These are phyloP conservation scores for Cafeteria roenbergensis DNA, from an alignment of 108 stramenopile genomes.

Conservation along the genomic window DNA sequence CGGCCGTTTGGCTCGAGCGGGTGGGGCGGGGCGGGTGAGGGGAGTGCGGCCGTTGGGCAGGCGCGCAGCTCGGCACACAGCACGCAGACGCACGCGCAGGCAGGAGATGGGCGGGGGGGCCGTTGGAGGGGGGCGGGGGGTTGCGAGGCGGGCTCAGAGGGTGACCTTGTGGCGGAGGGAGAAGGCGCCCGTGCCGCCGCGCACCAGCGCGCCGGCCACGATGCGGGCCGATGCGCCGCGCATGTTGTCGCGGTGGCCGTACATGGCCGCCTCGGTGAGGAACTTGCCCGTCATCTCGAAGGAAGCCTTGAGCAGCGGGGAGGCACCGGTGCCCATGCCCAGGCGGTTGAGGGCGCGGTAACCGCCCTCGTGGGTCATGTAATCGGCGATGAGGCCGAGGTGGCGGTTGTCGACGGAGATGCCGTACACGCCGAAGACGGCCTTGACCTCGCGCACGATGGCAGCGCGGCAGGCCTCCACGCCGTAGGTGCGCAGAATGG, in stretches of 20 bases:
- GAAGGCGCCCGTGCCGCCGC: conserved; percentile 81
- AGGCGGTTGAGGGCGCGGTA: conserved; percentile 87
- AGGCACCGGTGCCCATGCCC: conserved; percentile 74
- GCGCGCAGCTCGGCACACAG: too few relatives aligned
- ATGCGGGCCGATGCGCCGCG: conserved; percentile 77
- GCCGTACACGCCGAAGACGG: conserved; percentile 95
- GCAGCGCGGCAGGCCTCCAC: conserved; percentile 85
- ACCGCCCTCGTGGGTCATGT: conserved; percentile 91
- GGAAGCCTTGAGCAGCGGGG: conserved; percentile 90
- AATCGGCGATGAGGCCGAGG: conserved; percentile 87
- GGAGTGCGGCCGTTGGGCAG: too few relatives aligned
- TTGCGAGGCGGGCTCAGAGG: too few relatives aligned
- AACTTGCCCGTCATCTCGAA: conserved; percentile 94
- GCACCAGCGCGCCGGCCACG: conserved; percentile 73
- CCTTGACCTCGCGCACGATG: conserved; percentile 85
- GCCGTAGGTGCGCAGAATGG: conserved; percentile 73
- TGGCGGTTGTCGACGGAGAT: conserved; percentile 93
- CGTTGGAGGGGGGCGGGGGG: too few relatives aligned
- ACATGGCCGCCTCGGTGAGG: conserved; percentile 74
- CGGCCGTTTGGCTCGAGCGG: too few relatives aligned
- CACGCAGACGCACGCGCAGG: too few relatives aligned
- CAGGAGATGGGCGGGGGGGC: too few relatives aligned
- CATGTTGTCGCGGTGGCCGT: conserved; percentile 52
- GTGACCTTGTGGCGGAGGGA: too few relatives aligned
- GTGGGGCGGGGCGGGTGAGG: too few relatives aligned